Evolutionary conservation across 2,329 filamentous ascomycete species (phyloP).

Genomic region (Paracoccidioides brasiliensis): DNA sequence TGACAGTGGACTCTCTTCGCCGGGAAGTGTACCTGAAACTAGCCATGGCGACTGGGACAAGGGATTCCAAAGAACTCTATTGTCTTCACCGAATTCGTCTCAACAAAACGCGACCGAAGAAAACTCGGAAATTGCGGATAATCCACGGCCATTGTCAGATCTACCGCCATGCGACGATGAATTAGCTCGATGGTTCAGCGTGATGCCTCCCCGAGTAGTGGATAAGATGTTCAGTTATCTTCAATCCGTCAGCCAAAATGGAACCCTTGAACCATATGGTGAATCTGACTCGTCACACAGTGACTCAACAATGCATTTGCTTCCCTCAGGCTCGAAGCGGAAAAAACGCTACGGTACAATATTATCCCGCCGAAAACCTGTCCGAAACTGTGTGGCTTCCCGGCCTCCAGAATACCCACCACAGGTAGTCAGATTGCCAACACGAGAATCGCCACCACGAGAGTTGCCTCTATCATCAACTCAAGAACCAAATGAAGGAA

Average conservation of each 20-base stretch:
- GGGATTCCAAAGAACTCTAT: neutral
- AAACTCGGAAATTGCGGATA: neutral
- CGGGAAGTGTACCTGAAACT: neutral
- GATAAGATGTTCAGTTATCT: slow-evolving; percentile 10
- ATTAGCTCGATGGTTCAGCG: slow-evolving; percentile 8
- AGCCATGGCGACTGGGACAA: slow-evolving; percentile 1
- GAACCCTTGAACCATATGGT: neutral
- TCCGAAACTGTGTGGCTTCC: neutral
- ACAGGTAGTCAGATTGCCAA: neutral
- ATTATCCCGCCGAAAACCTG: neutral
- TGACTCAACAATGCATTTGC: neutral
- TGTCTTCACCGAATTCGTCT: neutral
- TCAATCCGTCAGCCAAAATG: neutral
- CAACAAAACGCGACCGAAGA: neutral
- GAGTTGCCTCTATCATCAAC: neutral
- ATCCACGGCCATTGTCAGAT: neutral
- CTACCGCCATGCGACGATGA: slow-evolving; percentile 8
- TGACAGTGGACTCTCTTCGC: neutral
- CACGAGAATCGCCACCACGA: neutral
- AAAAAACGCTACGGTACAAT: neutral
- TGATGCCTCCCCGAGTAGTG: slow-evolving; percentile 9
- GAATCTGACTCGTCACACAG: neutral
- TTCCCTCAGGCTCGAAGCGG: neutral
- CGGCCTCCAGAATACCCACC: neutral
- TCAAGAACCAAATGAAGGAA: neutral